phyloP scores from a whole-genome alignment of 495 filamentous ascomycete species.

The Aspergillus baeticus region DNA sequence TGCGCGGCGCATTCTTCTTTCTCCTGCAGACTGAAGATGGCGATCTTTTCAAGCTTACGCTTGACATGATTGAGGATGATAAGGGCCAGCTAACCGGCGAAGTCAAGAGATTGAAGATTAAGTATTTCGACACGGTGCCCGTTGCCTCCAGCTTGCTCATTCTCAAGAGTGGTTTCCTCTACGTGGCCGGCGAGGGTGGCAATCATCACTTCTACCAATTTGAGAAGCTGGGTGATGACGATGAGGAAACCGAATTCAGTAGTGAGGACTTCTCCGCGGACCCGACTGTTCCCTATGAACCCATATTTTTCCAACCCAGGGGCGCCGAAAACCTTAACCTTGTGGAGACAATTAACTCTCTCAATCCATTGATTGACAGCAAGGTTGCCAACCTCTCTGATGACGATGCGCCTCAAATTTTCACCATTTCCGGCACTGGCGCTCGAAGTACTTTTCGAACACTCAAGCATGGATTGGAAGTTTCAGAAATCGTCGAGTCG shows the following conservation, averaged over 20 bases:
- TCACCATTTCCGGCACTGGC: constrained; percentile 83
- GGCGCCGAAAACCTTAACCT: constrained; percentile 77
- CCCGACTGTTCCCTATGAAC: constrained; percentile 61
- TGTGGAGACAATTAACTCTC: constrained; percentile 80
- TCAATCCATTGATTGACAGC: constrained; percentile 89
- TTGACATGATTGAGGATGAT: constrained; percentile 85
- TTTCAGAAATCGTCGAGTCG: constrained; percentile 91
- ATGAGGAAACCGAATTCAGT: constrained; percentile 79
- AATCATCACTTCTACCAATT: constrained; percentile 97
- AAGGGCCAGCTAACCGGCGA: constrained; percentile 74
- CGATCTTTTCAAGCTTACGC: constrained; percentile 93
- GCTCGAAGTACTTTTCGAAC: constrained; percentile 87
- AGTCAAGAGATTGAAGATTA: constrained; percentile 82
- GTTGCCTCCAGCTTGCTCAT: constrained; percentile 84
- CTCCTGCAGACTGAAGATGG: constrained; percentile 94
- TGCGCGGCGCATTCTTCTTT: constrained; percentile 97
- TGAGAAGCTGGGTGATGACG: constrained; percentile 95
- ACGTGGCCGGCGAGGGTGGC: constrained; percentile 87
- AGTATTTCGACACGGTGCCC: constrained; percentile 97
- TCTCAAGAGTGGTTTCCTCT: constrained; percentile 93
- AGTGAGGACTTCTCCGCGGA: constrained; percentile 83
- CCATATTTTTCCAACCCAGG: constrained; percentile 82
- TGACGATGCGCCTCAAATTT: constrained; percentile 96
- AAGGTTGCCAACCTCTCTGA: constrained; percentile 84
- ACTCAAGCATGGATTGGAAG: constrained; percentile 87